Evolutionary conservation across 306 rosid species (phyloP), one percentile per base, ranked within the genome.

Genomic region (Sophora flavescens): DNA sequence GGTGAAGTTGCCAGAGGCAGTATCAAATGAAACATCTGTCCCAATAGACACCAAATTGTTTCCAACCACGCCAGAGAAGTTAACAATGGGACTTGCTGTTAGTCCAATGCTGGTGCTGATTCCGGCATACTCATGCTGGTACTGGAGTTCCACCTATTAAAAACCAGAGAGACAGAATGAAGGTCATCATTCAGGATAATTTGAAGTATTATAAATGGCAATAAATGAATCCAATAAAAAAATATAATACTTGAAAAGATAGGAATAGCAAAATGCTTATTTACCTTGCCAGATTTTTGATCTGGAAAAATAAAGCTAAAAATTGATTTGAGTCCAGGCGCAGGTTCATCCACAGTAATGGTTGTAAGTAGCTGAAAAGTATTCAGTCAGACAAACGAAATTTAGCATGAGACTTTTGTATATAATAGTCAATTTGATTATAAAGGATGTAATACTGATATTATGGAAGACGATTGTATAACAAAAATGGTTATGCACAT

Each of bases 211-310:
- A 16, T 35, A 42, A 7, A 30, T 38, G 7, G 2, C 60, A 62
- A 45, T 18, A 42, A n/a, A 22, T 15, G 51, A 26, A 79, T 53
- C 16, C 6, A 78, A 58, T 26, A 72, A 41, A 58, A 22, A 9
- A n/a, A 1, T 1, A 5, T 6, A 63, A 45, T 5, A 15, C 28
- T 71, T 26, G 39, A 47, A 12, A 4, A 7, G 14, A 44, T 16
- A 57, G 41, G 28, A 45, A 15, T 26, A 6, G 32, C 10, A 17
- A 78, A 28, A 70, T 26, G 70, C 10, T 66, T 44, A 68, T 71
- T 80, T 80, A 94, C 98, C 96, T 89, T 94, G 74, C 92, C 98
- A 78, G 97, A 91, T 81, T 87, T 91, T 86, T 94, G 97, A 67
- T 94, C 96, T 35, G 98, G 96, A 65, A 84, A 86, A 73, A 84